Evolutionary conservation across 2,329 filamentous ascomycete species (phyloP), one percentile per base, ranked within the genome.

Genomic region (Fusarium nelsonii): DNA sequence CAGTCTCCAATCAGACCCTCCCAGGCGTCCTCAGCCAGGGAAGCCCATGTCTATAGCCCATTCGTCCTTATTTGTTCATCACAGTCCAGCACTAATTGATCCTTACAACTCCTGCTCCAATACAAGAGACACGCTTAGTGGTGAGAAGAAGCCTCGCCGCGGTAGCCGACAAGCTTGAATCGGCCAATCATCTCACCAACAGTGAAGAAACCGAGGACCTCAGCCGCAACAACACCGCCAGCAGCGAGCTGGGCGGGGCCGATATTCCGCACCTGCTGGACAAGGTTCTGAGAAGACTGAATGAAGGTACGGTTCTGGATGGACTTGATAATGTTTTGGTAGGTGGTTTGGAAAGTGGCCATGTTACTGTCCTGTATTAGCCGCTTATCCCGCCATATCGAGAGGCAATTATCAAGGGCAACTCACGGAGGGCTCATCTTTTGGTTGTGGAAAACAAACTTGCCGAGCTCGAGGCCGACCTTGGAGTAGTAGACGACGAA

Each of bases 101-200:
- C 49, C 50, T 58, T 50, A 66, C 50, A 56, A 62, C 59, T 55
- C 52, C 49, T 36, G 39, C 59, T 67, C 51, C 57, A 23, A 44
- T 60, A 50, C 43, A 53, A 59, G 44, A 59, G 61, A 58, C 18
- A 37, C 52, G 52, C 74, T 84, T 84, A 88, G 82, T 88, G 88
- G 80, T 90, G 87, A 70, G 84, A 83, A 74, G 85, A 86, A 68
- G 81, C 78, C 79, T 92, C 88, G 78, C 92, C 92, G 81, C 87
- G 88, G 87, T 99, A 99, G 71, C 96, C 96, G 75, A 99, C 87
- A 74, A 99, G 81, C 91, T 99, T 98, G 84, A 96, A 89, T 78
- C 94, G 89, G 76, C 96, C 96, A 76, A 99, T 90, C 81, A 99
- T 98, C 87, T 98, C 94, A 71, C 96, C 96, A 57, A 98, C 89